Percentiles rank a stretch among this genome's conserved stretches.
Evolutionary conservation across 1,284 basidiomycete species (phyloP).

Genomic region (Sanghuangporus baumii): DNA sequence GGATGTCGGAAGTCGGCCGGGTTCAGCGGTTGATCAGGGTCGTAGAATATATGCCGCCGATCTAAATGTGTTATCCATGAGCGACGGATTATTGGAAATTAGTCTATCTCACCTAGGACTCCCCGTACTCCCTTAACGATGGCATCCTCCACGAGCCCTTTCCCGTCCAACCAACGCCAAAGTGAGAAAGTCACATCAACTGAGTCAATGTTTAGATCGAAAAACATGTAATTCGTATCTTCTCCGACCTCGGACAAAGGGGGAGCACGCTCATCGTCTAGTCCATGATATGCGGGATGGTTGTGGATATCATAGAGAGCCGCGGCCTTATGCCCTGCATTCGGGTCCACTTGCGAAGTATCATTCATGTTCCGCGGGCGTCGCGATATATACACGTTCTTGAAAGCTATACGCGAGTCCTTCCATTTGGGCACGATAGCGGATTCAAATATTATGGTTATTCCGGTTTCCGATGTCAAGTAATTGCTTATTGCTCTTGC

Average conservation of each 20-base stretch:
- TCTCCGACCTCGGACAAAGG: slow-evolving; percentile 32
- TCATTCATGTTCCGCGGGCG: slow-evolving; percentile 42
- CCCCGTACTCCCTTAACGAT: slow-evolving; percentile 93
- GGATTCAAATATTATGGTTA: slow-evolving; percentile 94
- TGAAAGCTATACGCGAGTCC: slow-evolving; percentile 92
- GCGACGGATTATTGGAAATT: not conserved
- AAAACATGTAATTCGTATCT: slow-evolving; percentile 77
- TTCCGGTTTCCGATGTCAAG: slow-evolving; percentile 88
- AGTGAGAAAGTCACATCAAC: slow-evolving; percentile 96
- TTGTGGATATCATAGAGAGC: slow-evolving; percentile 70
- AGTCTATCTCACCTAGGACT: slow-evolving; percentile 63
- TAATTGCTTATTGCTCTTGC: slow-evolving; percentile 91
- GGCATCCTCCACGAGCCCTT: slow-evolving; percentile 88
- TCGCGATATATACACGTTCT: slow-evolving; percentile 92
- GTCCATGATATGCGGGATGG: slow-evolving; percentile 62
- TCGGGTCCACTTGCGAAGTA: slow-evolving; percentile 17
- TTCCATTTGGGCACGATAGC: slow-evolving; percentile 99
- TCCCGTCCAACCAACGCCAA: slow-evolving; percentile 92
- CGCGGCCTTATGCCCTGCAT: slow-evolving; percentile 45
- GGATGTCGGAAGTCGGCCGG: slow-evolving; percentile 79
- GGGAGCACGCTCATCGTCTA: slow-evolving; percentile 48
- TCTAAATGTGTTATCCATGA: slow-evolving; percentile 43
- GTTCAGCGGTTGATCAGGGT: slow-evolving; percentile 71
- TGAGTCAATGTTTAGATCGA: slow-evolving; percentile 88
- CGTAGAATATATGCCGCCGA: slow-evolving; percentile 86